These are phyloP conservation scores for Guadua angustifolia DNA, from an alignment of 176 grass and related monocot species.

Conservation along the genomic window DNA sequence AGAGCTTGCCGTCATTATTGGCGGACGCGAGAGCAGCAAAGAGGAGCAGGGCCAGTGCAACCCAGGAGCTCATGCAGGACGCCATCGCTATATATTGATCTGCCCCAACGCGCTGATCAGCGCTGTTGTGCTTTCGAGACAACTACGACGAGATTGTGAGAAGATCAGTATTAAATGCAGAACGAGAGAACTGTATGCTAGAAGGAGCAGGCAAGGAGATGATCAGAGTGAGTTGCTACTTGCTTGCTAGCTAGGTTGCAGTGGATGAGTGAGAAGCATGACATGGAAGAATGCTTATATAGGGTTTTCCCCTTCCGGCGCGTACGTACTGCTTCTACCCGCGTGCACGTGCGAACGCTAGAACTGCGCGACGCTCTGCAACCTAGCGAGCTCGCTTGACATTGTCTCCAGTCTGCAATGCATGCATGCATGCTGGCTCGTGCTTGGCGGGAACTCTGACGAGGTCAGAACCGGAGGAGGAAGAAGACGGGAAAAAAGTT, in stretches of 20 bases:
- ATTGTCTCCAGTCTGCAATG: slow-evolving; percentile 12
- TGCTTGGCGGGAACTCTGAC: not conserved
- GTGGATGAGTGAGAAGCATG: not conserved
- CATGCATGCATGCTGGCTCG: not conserved
- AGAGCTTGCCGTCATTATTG: slow-evolving; percentile 27
- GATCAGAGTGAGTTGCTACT: not conserved
- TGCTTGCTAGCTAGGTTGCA: not conserved
- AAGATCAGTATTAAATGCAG: not conserved
- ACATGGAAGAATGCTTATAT: not conserved
- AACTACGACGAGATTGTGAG: not conserved
- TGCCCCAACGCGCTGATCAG: not conserved
- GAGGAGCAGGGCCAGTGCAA: not conserved
- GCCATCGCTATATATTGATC: not conserved
- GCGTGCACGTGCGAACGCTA: not conserved
- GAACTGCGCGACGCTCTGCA: not conserved
- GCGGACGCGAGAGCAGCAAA: not conserved
- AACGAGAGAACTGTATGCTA: not conserved
- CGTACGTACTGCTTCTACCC: not conserved
- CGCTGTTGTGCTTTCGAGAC: too few relatives aligned
- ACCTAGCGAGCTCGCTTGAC: not conserved
- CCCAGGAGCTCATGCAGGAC: not conserved
- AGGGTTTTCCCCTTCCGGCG: slow-evolving; percentile 5
- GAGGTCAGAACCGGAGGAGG: not conserved
- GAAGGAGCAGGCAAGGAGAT: not conserved
- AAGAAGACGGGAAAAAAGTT: not conserved